Evolutionary conservation across 129 eudicot species (phyloP).

Genomic region (Calendula officinalis): DNA sequence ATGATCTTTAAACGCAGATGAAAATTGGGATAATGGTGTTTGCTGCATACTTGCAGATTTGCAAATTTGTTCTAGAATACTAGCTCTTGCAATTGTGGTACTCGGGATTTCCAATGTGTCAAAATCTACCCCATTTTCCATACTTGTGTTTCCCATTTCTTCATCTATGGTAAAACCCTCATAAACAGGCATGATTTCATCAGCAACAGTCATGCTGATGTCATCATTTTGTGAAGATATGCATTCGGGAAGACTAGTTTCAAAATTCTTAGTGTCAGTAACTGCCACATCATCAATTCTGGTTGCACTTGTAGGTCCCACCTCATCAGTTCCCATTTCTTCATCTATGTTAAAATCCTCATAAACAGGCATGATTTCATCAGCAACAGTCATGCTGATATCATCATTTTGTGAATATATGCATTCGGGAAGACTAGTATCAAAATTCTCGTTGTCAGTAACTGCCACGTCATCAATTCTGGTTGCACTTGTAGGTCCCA

Average conservation of each 20-base stretch:
- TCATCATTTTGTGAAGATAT: conserved; percentile 35
- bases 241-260: conserved; percentile 32
- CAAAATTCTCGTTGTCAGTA: no score
- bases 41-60: conserved; percentile 55
- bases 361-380: no score
- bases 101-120: conserved; percentile 41
- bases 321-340: conserved; percentile 34
- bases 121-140: conserved; percentile 32
- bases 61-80: conserved; percentile 59
- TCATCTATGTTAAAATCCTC: no score
- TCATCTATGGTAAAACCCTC: conserved; percentile 60
- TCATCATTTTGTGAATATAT: no score
- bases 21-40: conserved; percentile 51
- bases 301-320: conserved; percentile 15
- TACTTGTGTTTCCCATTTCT: conserved; percentile 34
- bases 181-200: conserved; percentile 58
- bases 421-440: no score
- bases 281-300: conserved; percentile 15
- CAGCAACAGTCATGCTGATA: no score
- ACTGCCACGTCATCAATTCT: no score
- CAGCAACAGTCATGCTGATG: conserved; percentile 31
- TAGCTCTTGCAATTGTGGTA: conserved; percentile 47
- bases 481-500: no score
- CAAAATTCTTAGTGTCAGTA: conserved; percentile 31
- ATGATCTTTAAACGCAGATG: conserved; percentile 41